Evolutionary conservation across 345 rosid genomes (phyloP), one percentile per base, ranked within the genome.

Genomic region (Mangifera indica): DNA sequence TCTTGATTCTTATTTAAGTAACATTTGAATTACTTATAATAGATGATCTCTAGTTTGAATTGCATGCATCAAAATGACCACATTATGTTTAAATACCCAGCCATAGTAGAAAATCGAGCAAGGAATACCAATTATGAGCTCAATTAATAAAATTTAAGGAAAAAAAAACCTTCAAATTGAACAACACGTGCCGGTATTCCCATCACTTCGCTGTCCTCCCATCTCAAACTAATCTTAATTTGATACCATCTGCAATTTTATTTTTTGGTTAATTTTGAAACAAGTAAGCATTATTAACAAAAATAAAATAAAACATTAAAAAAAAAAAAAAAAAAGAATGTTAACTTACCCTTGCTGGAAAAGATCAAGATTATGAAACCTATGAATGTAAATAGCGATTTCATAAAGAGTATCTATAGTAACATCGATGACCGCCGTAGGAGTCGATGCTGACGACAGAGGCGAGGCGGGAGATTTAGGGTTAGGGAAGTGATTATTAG

Each of bases 341-440:
- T 2, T 20, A 63, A 14, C 70, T 65, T 75, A 83, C 86, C 81
- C 83, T 77, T 83, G 83, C 58, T 83, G 86, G 60, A 83, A 83
- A 58, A 83, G 86, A 76, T 83, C 86, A 55, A 83, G 84, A 74
- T 80, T 83, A 74, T 83, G 86, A 74, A 83, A 80, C 72, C 78
- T 62, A 52, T 83, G 86, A 66, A 83, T 62, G 84, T 75, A 83
- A 80, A 83, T 60, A 10, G 86, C 82, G 61, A 80, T 64, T 75
- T 83, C 80, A 62, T 80, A 82, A 40, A 83, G 72, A 18, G 84
- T 51, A 25, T 80, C 84, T 18, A 73, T 69, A 62, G 74, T 45
- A 53, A 37, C 49, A 21, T 51, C 13, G 6, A 3, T 7, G 21
- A 7, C 22, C 21, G 44, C 1, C 26, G 55, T 0, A 18, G 26